Conservation (phyloP, 2,329 filamentous ascomycete species). For the Stemphylium beticola region DNA sequence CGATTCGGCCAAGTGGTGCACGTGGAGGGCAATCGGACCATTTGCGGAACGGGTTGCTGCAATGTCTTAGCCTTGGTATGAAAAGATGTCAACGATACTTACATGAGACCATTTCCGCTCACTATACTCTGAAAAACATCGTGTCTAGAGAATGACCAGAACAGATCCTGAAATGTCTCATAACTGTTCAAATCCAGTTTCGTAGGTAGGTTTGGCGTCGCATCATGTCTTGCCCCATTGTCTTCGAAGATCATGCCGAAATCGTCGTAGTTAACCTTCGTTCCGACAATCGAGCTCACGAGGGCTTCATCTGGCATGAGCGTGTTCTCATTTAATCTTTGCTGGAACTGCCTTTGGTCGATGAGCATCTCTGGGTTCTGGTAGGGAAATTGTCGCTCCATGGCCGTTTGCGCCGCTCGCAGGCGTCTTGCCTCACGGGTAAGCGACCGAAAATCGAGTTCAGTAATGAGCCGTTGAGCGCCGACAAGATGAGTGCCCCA, state of each 20-base stretch:
- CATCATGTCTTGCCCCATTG: slow-evolving; percentile 34
- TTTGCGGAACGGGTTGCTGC: slow-evolving; percentile 76
- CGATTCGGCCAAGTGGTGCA: slow-evolving; percentile 75
- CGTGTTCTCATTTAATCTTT: slow-evolving; percentile 55
- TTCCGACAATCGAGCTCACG: slow-evolving; percentile 64
- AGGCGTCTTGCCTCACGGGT: slow-evolving; percentile 72
- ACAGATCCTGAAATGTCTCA: slow-evolving; percentile 82
- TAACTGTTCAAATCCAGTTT: slow-evolving; percentile 74
- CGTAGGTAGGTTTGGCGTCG: slow-evolving; percentile 41
- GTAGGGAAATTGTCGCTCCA: slow-evolving; percentile 46
- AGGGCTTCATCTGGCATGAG: slow-evolving; percentile 55
- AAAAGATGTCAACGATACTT: slow-evolving; percentile 50
- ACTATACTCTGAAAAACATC: slow-evolving; percentile 90
- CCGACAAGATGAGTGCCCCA: slow-evolving; percentile 94
- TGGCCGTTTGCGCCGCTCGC: slow-evolving; percentile 58
- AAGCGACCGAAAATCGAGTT: slow-evolving; percentile 79
- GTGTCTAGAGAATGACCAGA: slow-evolving; percentile 97
- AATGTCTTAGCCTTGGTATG: slow-evolving; percentile 26
- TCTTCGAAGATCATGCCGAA: slow-evolving; percentile 59
- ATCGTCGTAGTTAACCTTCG: slow-evolving; percentile 63
- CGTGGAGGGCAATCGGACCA: slow-evolving; percentile 91
- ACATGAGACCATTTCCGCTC: slow-evolving; percentile 86
- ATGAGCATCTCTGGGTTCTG: slow-evolving; percentile 42
- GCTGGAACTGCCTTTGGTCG: slow-evolving; percentile 34
- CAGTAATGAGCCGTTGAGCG: slow-evolving; percentile 78